Percentiles rank a stretch among this genome's conserved stretches.
Evolutionary conservation across 371 early-diverging fungal species (phyloP).

Genomic region (Parasitella parasitica): DNA sequence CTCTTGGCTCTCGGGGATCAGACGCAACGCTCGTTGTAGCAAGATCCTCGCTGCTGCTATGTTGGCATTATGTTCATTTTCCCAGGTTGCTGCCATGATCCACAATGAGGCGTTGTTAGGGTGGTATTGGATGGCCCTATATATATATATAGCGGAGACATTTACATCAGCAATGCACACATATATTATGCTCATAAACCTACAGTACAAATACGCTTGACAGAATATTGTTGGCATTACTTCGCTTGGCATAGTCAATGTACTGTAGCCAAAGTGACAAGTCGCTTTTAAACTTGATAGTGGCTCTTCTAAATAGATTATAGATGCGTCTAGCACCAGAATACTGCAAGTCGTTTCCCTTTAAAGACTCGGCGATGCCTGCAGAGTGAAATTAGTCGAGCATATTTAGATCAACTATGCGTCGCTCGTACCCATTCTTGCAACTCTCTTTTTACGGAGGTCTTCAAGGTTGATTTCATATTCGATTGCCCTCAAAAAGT

Average conservation of each 20-base stretch:
- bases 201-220: slow-evolving; percentile 73
- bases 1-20: slow-evolving; percentile 68
- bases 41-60: slow-evolving; percentile 80
- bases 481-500: slow-evolving; percentile 88
- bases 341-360: slow-evolving; percentile 41
- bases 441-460: slow-evolving; percentile 78
- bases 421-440: slow-evolving; percentile 37
- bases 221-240: slow-evolving; percentile 63
- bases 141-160: neutral
- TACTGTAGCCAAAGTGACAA: slow-evolving; percentile 88
- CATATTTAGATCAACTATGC: neutral
- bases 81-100: slow-evolving; percentile 90
- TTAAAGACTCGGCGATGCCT: slow-evolving; percentile 1
- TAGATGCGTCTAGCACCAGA: slow-evolving; percentile 71
- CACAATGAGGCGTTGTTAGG: slow-evolving; percentile 81
- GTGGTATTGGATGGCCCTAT: slow-evolving; percentile 82
- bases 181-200: no score
- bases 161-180: neutral
- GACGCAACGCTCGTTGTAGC: slow-evolving; percentile 84
- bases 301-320: slow-evolving; percentile 76
- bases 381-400: neutral
- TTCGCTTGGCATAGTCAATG: slow-evolving; percentile 75
- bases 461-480: slow-evolving; percentile 92
- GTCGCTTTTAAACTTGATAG: slow-evolving; percentile 81
- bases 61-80: slow-evolving; percentile 82